Percentiles rank a stretch among this genome's conserved stretches.
These are phyloP conservation scores for Pseudopithomyces chartarum DNA, from an alignment of 2,329 filamentous ascomycete genomes.

Conservation along the genomic window DNA sequence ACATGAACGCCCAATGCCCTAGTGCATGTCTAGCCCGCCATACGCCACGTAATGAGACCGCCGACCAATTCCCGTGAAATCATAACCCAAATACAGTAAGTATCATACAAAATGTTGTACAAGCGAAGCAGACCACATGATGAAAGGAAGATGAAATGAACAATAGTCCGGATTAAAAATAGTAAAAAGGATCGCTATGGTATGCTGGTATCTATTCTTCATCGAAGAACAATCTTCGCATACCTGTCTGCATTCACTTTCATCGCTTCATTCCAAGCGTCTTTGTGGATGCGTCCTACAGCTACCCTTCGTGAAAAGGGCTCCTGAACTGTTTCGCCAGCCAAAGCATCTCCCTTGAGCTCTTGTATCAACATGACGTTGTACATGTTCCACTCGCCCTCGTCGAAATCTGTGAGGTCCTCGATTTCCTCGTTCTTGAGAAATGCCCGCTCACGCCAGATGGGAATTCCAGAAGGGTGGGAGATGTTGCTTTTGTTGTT, in stretches of 20 bases:
- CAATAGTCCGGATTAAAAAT: background rate
- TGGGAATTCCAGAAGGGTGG: conserved; percentile 39
- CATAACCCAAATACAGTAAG: too few species aligned
- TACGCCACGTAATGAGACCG: too few species aligned
- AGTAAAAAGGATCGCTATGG: background rate
- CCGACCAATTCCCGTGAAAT: too few species aligned
- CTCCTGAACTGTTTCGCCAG: conserved; percentile 14
- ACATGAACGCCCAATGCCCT: too few species aligned
- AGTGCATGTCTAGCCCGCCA: too few species aligned
- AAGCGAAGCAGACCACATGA: background rate
- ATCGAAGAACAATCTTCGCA: conserved; percentile 32
- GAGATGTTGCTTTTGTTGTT: conserved; percentile 23
- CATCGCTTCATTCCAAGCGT: conserved; percentile 28
- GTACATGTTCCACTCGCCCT: conserved; percentile 37
- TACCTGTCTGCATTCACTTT: conserved; percentile 16
- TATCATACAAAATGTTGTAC: background rate
- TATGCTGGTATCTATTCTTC: background rate
- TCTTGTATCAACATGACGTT: conserved; percentile 42
- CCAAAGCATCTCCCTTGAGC: conserved; percentile 7
- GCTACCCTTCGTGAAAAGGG: conserved; percentile 32
- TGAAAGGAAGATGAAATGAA: background rate
- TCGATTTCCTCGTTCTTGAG: conserved; percentile 33
- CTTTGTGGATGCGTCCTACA: conserved; percentile 39
- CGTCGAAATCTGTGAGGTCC: conserved; percentile 29
- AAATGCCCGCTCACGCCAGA: conserved; percentile 35